These are phyloP conservation scores for Dactylonectria estremocensis DNA, from an alignment of 2,329 filamentous ascomycete species.

Conservation along the genomic window DNA sequence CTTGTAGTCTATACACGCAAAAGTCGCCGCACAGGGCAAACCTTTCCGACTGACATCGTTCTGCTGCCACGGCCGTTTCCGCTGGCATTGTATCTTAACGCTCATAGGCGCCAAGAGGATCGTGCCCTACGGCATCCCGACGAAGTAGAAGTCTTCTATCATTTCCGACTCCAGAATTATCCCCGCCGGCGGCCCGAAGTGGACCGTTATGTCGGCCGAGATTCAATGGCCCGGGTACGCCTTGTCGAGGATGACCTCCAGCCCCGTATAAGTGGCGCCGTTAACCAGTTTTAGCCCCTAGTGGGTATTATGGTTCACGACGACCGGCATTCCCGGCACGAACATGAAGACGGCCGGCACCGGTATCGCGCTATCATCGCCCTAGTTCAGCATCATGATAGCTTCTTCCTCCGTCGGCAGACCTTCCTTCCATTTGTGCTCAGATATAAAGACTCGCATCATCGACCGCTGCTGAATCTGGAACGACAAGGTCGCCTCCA, in stretches of 20 bases:
- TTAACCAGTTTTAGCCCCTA: background rate
- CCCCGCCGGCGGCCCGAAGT: too few relatives aligned
- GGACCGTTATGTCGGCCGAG: too few relatives aligned
- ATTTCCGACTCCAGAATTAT: background rate
- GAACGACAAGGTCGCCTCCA: too few relatives aligned
- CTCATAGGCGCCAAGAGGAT: background rate
- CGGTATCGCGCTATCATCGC: too few relatives aligned
- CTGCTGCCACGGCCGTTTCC: background rate
- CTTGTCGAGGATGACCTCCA: background rate
- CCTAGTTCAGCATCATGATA: too few relatives aligned
- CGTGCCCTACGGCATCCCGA: too few relatives aligned
- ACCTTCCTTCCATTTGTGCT: slow-evolving; percentile 7
- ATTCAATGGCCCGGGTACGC: too few relatives aligned
- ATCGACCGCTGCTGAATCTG: too few relatives aligned
- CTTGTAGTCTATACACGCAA: background rate
- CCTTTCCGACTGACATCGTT: background rate
- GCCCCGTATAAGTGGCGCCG: background rate
- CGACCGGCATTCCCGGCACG: too few relatives aligned
- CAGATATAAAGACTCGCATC: too few relatives aligned
- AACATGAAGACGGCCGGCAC: too few relatives aligned
- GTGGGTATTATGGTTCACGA: background rate
- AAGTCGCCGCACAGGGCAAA: background rate
- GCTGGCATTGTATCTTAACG: background rate
- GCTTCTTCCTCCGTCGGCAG: background rate
- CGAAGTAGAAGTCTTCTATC: background rate